phyloP scores from a whole-genome alignment of 805 yeast species.

The Ogataea polymorpha region DNA sequence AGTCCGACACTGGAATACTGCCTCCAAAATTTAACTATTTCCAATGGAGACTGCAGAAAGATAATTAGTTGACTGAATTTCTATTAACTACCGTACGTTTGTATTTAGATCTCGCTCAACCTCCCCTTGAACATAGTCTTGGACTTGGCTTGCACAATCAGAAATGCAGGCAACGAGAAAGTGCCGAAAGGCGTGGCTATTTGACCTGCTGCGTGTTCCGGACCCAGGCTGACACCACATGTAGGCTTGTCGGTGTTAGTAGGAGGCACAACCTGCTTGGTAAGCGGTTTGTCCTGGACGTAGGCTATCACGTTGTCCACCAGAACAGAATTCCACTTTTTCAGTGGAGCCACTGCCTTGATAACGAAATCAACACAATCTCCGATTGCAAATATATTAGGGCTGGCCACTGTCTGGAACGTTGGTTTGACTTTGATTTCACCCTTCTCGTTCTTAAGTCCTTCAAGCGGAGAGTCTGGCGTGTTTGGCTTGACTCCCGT shows the following conservation, averaged over 20 bases:
- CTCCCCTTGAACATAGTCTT: conserved; percentile 15
- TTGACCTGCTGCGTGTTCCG: conserved; percentile 28
- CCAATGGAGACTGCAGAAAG: conserved; percentile 1
- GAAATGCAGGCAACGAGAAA: conserved; percentile 19
- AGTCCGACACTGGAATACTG: neutral
- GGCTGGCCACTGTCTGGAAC: conserved; percentile 19
- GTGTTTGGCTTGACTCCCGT: conserved; percentile 11
- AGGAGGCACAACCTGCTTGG: neutral
- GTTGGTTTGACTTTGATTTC: conserved; percentile 20
- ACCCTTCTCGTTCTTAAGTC: conserved; percentile 12
- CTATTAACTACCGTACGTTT: too few relatives aligned
- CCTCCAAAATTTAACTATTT: neutral
- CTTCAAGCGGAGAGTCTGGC: conserved; percentile 6
- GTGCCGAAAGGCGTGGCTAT: conserved; percentile 22
- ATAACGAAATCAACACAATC: conserved; percentile 28
- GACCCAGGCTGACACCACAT: conserved; percentile 25
- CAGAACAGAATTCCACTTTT: conserved; percentile 16
- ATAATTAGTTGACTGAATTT: too few relatives aligned
- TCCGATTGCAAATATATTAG: conserved; percentile 33
- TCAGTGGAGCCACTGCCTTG: conserved; percentile 21
- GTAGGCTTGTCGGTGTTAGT: neutral
- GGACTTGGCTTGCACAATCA: conserved; percentile 20
- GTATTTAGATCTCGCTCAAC: neutral
- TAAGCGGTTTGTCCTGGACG: conserved; percentile 1
- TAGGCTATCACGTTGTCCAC: conserved; percentile 17